These are phyloP conservation scores for Hysterium pulicare DNA, from an alignment of 2,329 filamentous ascomycete genomes.

Conservation along the genomic window DNA sequence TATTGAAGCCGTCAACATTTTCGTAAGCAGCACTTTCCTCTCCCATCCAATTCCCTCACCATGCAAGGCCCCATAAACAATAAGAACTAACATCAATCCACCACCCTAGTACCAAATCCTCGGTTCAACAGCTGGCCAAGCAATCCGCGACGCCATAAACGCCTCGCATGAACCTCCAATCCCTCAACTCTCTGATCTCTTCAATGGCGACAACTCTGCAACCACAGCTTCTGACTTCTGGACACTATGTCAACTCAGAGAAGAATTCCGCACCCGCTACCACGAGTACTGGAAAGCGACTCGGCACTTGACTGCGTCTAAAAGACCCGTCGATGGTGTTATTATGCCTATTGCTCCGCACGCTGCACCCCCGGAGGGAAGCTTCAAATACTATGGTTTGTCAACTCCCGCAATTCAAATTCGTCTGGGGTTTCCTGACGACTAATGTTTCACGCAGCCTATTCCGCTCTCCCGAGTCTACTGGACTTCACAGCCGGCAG, in stretches of 20 bases:
- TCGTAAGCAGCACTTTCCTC: no score
- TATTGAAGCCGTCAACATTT: constrained; percentile 9
- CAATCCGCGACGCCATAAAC: constrained; percentile 12
- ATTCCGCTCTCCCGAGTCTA: constrained; percentile 1
- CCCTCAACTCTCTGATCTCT: constrained; percentile 8
- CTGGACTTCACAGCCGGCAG: constrained; percentile 3
- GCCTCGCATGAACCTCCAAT: constrained; percentile 17
- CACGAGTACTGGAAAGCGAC: constrained; percentile 13
- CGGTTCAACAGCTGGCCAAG: constrained; percentile 11
- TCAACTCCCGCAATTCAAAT: constrained; percentile 8
- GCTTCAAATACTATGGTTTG: constrained; percentile 14
- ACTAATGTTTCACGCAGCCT: constrained; percentile 6
- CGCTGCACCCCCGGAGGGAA: constrained; percentile 8
- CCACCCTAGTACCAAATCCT: constrained; percentile 12
- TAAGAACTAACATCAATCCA: no score
- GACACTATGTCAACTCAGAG: constrained; percentile 11
- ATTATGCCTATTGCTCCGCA: constrained; percentile 14
- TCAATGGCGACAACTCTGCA: constrained; percentile 1
- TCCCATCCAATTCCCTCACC: no score
- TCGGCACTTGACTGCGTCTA: constrained; percentile 6
- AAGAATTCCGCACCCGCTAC: constrained; percentile 13
- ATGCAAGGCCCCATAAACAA: no score
- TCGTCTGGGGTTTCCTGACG: constrained; percentile 7
- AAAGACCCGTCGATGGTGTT: constrained; percentile 14
- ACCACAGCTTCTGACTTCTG: constrained; percentile 17